phyloP scores from a whole-genome alignment of 2,329 filamentous ascomycete genomes.

The Tricladium varicosporioides region DNA sequence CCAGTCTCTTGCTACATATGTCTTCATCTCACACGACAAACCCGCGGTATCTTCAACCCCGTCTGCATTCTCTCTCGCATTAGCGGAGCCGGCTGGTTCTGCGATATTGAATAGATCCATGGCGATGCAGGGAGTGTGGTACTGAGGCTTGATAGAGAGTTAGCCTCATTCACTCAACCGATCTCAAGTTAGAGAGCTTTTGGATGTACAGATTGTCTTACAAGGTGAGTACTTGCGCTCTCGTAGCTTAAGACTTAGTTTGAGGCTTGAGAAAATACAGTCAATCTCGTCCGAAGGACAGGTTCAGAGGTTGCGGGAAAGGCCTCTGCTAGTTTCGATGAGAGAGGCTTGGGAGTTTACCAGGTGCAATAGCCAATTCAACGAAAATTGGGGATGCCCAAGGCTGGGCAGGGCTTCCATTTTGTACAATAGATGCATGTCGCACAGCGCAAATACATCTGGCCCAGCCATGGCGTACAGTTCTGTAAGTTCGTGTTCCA shows the following conservation, averaged over 20 bases:
- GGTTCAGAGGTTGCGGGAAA: neutral
- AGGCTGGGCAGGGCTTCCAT: neutral
- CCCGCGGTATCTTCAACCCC: neutral
- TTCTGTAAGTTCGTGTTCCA: neutral
- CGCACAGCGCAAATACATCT: neutral
- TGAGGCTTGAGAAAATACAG: neutral
- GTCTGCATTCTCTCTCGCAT: neutral
- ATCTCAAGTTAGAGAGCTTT: neutral
- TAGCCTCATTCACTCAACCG: neutral
- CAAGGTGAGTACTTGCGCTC: neutral
- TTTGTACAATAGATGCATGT: neutral
- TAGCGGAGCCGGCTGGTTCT: too few relatives aligned
- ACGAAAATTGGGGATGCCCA: neutral
- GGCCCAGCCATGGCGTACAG: neutral
- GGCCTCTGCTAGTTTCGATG: neutral
- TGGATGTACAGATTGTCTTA: neutral
- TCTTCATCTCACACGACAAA: conserved; percentile 1
- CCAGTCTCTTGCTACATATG: conserved; percentile 7
- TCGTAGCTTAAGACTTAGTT: neutral
- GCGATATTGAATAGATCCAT: too few relatives aligned
- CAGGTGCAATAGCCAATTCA: neutral
- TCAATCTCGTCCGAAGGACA: neutral
- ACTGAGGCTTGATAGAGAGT: neutral
- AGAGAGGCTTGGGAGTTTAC: neutral
- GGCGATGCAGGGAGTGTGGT: too few relatives aligned